These are phyloP conservation scores for Fallopia convolvulus DNA, from an alignment of 148 eudicot species.

Conservation along the genomic window DNA sequence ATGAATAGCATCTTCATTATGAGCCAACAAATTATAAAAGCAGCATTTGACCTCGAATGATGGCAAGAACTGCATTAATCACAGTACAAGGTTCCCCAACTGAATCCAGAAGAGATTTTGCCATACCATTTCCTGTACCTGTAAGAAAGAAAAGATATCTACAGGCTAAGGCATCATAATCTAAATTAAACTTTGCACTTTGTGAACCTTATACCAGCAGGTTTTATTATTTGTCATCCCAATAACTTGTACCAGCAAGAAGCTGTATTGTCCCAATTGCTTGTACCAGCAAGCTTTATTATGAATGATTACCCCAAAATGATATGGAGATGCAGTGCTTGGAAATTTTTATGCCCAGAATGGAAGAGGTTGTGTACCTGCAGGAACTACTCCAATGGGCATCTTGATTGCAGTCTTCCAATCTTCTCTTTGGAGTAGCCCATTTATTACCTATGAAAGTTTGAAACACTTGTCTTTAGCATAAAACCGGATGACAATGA, in stretches of 20 bases:
- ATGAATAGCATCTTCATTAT: neutral
- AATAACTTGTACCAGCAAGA: neutral
- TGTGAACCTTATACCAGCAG: neutral
- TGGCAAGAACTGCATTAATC: conserved; percentile 56
- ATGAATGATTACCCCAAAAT: neutral
- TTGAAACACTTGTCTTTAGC: conserved; percentile 18
- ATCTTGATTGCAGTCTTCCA: conserved; percentile 77
- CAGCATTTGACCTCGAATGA: conserved; percentile 57
- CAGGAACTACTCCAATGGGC: conserved; percentile 92
- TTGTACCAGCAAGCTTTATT: neutral
- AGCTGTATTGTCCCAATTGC: neutral
- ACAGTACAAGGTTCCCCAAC: conserved; percentile 79
- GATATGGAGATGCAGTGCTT: neutral
- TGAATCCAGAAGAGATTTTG: conserved; percentile 80
- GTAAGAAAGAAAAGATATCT: conserved; percentile 3
- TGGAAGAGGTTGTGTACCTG: conserved; percentile 36
- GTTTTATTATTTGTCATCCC: neutral
- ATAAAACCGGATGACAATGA: neutral
- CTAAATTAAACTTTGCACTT: neutral
- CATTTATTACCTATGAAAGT: conserved; percentile 87
- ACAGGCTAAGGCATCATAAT: neutral
- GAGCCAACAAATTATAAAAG: neutral
- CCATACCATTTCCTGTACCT: conserved; percentile 93
- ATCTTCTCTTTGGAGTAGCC: conserved; percentile 78
- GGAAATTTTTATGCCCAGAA: neutral